Percentiles rank a stretch among this genome's conserved stretches.
phyloP scores from a whole-genome alignment of 192 early-diverging fungal species.

The Helicostylum pulchrum region DNA sequence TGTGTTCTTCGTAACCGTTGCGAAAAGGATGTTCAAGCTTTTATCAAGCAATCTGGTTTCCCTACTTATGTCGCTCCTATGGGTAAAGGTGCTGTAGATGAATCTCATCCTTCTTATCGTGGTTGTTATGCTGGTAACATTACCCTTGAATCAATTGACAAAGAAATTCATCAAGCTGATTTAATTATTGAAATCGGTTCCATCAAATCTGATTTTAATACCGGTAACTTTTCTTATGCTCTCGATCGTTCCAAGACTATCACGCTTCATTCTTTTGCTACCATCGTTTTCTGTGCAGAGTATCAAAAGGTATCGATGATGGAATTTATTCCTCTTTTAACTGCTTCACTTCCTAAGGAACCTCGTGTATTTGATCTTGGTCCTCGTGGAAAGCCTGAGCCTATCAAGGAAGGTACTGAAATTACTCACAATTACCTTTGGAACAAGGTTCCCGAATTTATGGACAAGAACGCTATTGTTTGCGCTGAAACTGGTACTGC shows the following conservation, averaged over 20 bases:
- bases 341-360: conserved; percentile 1
- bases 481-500: conserved; percentile 47
- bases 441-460: conserved; percentile 35
- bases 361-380: not conserved
- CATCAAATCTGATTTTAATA: conserved; percentile 49
- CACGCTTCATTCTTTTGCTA: conserved; percentile 40
- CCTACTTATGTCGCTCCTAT: conserved; percentile 44
- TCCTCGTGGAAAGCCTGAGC: conserved; percentile 16
- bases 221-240: conserved; percentile 45
- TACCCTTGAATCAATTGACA: conserved; percentile 28
- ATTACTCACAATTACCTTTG: conserved; percentile 47
- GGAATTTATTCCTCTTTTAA: conserved; percentile 29
- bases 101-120: conserved; percentile 31
- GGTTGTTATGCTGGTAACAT: conserved; percentile 43
- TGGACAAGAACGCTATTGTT: conserved; percentile 33
- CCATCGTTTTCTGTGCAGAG: conserved; percentile 32
- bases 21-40: conserved; percentile 22
- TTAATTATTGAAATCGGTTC: conserved; percentile 41
- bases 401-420: conserved; percentile 6
- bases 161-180: conserved; percentile 37
- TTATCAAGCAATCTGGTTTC: conserved; percentile 31
- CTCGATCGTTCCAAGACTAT: conserved; percentile 33
- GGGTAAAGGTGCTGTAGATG: conserved; percentile 43
- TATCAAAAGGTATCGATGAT: conserved; percentile 39
- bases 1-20: conserved; percentile 35